phyloP scores from a whole-genome alignment of 805 yeast genomes.

The Barnettozyma salicaria region DNA sequence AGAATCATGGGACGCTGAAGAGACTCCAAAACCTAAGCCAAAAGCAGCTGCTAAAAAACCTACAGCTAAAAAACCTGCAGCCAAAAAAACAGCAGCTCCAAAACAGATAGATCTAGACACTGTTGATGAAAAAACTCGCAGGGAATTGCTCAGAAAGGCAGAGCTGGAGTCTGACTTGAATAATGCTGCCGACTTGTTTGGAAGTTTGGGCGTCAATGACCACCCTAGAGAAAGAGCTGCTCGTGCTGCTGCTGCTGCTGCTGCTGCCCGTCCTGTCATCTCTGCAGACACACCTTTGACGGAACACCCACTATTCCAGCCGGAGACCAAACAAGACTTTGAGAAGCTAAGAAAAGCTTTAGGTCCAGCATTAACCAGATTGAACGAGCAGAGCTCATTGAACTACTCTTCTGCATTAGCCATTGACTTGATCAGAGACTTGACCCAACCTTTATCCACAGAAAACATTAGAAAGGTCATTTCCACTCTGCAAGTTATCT shows the following conservation, averaged over 20 bases:
- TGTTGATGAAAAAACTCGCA: constrained; percentile 69
- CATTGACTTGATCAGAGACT: constrained; percentile 79
- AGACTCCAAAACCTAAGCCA: constrained; percentile 41
- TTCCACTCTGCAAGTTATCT: constrained; percentile 73
- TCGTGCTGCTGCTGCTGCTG: constrained; percentile 31
- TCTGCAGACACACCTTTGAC: constrained; percentile 61
- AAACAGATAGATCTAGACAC: constrained; percentile 49
- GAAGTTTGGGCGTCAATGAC: constrained; percentile 53
- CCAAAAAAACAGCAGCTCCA: constrained; percentile 30
- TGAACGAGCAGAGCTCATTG: constrained; percentile 55
- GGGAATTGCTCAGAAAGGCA: constrained; percentile 68
- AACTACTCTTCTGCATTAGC: constrained; percentile 73
- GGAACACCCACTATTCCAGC: constrained; percentile 77
- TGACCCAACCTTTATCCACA: constrained; percentile 71
- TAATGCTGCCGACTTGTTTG: constrained; percentile 89
- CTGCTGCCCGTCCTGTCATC: constrained; percentile 27
- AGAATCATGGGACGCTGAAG: constrained; percentile 91
- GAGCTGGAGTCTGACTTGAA: constrained; percentile 82
- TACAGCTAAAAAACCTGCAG: constrained; percentile 20
- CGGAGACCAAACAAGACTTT: constrained; percentile 72
- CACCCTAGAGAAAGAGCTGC: constrained; percentile 38
- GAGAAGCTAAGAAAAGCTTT: constrained; percentile 72
- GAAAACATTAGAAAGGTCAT: constrained; percentile 83
- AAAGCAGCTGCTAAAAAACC: constrained; percentile 22
- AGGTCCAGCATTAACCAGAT: constrained; percentile 50